A percentile compares a stretch with the other conserved stretches of the same genome.
Evolutionary conservation across 768 basidiomycete species (phyloP).

Genomic region (Hysterangium stoloniferum): DNA sequence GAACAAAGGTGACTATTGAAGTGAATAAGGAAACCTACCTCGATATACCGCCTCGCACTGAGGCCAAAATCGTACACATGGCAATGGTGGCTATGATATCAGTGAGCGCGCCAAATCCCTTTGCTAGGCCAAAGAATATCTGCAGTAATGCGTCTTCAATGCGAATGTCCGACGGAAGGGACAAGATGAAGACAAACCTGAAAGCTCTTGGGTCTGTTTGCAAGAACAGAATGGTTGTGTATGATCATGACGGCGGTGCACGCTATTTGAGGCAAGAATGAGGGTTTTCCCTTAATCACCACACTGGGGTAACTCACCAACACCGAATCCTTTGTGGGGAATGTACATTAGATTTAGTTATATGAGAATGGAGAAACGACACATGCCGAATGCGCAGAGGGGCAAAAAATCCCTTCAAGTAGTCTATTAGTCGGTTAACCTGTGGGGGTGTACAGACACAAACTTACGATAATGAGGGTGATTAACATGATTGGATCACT

Average conservation of each 20-base stretch:
- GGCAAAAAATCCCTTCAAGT: neutral
- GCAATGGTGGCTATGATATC: slow-evolving; percentile 39
- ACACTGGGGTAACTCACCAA: slow-evolving; percentile 3
- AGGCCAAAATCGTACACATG: slow-evolving; percentile 34
- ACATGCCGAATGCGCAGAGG: slow-evolving; percentile 2
- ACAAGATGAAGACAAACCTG: slow-evolving; percentile 16
- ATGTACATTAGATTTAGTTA: neutral
- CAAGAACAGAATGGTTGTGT: slow-evolving; percentile 26
- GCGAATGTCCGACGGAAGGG: too few species aligned
- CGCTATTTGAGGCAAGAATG: slow-evolving; percentile 14
- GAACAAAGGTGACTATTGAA: too few species aligned
- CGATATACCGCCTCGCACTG: slow-evolving; percentile 31
- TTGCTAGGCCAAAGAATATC: slow-evolving; percentile 38
- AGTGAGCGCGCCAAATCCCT: slow-evolving; percentile 36
- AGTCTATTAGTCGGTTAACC: neutral
- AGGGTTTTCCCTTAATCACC: neutral
- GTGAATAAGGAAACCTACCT: slow-evolving; percentile 26
- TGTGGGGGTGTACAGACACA: neutral
- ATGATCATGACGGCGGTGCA: slow-evolving; percentile 31
- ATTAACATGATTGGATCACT: neutral
- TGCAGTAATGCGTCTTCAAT: slow-evolving; percentile 16
- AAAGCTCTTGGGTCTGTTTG: slow-evolving; percentile 24
- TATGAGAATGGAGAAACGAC: neutral
- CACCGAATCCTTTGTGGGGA: slow-evolving; percentile 1
- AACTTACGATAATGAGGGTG: neutral